These are phyloP conservation scores for Microsporum canis DNA, from an alignment of 2,329 filamentous ascomycete genomes.

Conservation along the genomic window DNA sequence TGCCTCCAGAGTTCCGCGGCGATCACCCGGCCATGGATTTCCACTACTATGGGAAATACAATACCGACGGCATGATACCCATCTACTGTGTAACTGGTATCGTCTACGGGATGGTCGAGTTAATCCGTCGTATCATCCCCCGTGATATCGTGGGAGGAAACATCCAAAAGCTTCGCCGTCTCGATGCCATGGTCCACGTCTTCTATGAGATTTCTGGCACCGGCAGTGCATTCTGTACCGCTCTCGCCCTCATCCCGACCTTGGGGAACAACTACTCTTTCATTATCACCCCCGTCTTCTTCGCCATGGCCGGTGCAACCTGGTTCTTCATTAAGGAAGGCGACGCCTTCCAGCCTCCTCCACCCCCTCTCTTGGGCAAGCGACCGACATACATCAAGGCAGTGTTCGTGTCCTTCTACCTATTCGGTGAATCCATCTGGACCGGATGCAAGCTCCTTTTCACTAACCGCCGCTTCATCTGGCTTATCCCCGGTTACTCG, in stretches of 20 bases:
- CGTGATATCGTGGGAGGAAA: constrained; percentile 43
- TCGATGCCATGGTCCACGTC: constrained; percentile 39
- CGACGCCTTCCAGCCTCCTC: constrained; percentile 17
- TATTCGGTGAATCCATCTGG: constrained; percentile 39
- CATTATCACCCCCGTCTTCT: constrained; percentile 42
- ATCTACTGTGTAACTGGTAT: constrained; percentile 37
- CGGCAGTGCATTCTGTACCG: constrained; percentile 38
- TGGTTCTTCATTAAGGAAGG: constrained; percentile 41
- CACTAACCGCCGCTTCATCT: constrained; percentile 39
- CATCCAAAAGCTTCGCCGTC: constrained; percentile 39
- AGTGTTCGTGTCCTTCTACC: constrained; percentile 30
- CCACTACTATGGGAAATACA: constrained; percentile 39
- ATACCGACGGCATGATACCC: constrained; percentile 41
- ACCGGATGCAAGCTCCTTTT: constrained; percentile 39
- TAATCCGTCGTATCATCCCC: constrained; percentile 42
- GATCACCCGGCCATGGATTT: constrained; percentile 29
- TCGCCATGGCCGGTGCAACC: constrained; percentile 29
- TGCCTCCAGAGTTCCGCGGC: constrained; percentile 20
- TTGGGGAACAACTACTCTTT: constrained; percentile 44
- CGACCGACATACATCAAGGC: constrained; percentile 29
- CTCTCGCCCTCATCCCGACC: constrained; percentile 39
- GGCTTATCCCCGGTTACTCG: constrained; percentile 41
- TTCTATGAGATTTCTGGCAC: constrained; percentile 42
- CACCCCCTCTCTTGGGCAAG: constrained; percentile 13
- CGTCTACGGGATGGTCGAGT: constrained; percentile 41